Conservation (phyloP, 768 basidiomycete species). For the Suillus placidus region DNA sequence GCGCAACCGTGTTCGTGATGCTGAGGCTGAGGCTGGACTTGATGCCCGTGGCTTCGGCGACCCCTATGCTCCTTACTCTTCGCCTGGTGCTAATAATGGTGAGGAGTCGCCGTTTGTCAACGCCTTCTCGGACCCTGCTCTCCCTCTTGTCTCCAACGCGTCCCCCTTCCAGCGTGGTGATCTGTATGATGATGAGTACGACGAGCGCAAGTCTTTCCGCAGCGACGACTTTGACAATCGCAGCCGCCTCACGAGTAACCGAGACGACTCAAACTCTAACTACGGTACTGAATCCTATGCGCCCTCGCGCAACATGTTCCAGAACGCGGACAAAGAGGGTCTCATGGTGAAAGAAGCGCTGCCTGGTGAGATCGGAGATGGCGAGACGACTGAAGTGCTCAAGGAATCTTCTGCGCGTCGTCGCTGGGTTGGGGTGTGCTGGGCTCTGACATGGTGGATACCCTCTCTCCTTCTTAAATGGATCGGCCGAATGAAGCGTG, state of each 20-base stretch:
- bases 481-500: constrained; percentile 90
- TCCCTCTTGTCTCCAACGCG: constrained; percentile 83
- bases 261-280: constrained; percentile 78
- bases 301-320: constrained; percentile 95
- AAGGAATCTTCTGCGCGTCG: constrained; percentile 81
- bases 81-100: constrained; percentile 47
- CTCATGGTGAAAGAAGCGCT: constrained; percentile 80
- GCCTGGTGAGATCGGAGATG: constrained; percentile 83
- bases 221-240: constrained; percentile 82
- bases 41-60: constrained; percentile 59
- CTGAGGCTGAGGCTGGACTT: constrained; percentile 71
- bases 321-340: constrained; percentile 73
- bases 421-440: constrained; percentile 86
- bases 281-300: constrained; percentile 93
- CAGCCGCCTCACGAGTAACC: constrained; percentile 75
- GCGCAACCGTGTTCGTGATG: constrained; percentile 75
- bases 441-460: constrained; percentile 91
- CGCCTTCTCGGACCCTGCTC: constrained; percentile 61
- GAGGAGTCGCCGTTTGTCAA: constrained; percentile 38
- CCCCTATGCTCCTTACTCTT: constrained; percentile 77
- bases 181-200: constrained; percentile 76
- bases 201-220: constrained; percentile 71
- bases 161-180: constrained; percentile 81
- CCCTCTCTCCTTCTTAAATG: constrained; percentile 70
- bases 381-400: constrained; percentile 85